Evolutionary conservation across 2,329 filamentous ascomycete species (phyloP), one percentile per base, ranked within the genome.

Genomic region (Exophiala oligosperma): DNA sequence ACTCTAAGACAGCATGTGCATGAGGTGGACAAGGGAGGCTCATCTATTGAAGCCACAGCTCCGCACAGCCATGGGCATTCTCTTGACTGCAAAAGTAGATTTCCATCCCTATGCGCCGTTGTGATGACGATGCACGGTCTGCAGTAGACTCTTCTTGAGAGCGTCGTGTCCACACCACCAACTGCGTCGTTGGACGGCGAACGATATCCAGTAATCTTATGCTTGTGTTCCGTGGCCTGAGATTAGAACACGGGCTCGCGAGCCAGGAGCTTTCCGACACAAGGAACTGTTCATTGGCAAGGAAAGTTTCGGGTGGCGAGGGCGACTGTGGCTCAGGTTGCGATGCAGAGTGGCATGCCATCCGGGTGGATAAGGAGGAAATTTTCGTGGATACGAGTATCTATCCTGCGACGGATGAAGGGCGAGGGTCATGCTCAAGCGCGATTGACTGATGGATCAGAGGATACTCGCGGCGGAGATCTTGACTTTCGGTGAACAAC

Each of bases 301-400:
- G 55, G 54, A 50, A 52, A 29, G 32, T 52, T 61, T 55, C 54
- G 59, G 55, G 59, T 58, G 59, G 59, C 59, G 52, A 28, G 50
- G 46, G 14, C 24, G 29, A 50, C 26, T 55, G 54, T 57, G 59
- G 59, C 59, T 55, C 54, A 55, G 50, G 58, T 61, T 57, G 54
- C 58, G 40, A 28, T 47, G 58, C 54, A 61, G 59, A 57, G 58
- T 60, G 54, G 49, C 41, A 61, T 61, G 59, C 49, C 46, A 12
- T 21, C 24, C 37, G 35, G 46, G 54, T 54, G 58, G 44, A 53
- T 55, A 21, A 56, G 47, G 38, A 35, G 49, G 23, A 3, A 26
- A 50, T 49, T 52, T 53, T 47, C 43, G 40, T n/a, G 17, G 23
- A 26, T 14, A 11, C 24, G 54, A 48, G 47, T n/a, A 21, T 28